Evolutionary conservation across 2,329 filamentous ascomycete species (phyloP).

Genomic region (Ophiostoma quercus): DNA sequence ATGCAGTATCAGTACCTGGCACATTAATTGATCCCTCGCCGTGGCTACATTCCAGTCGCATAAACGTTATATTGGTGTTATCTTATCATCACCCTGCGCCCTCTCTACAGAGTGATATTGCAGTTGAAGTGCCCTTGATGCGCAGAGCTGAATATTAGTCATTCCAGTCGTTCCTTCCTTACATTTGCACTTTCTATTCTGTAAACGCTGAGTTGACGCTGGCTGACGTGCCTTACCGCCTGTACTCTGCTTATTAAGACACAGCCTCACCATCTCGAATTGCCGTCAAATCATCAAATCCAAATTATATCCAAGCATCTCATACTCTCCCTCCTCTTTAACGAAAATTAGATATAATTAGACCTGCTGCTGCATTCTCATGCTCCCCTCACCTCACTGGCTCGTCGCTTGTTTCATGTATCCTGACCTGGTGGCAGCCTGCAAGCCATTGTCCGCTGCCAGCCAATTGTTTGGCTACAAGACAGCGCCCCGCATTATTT

Average conservation of each 20-base stretch:
- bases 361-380: slow-evolving; percentile 10
- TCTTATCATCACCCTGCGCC: background rate
- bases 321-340: background rate
- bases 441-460: slow-evolving; percentile 8
- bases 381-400: slow-evolving; percentile 20
- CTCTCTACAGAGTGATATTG: background rate
- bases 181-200: background rate
- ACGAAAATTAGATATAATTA: background rate
- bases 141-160: background rate
- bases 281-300: background rate
- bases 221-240: background rate
- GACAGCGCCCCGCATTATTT: background rate
- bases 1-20: background rate
- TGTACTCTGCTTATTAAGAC: slow-evolving; percentile 7
- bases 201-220: background rate
- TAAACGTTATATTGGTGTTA: background rate
- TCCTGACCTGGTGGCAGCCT: slow-evolving; percentile 25
- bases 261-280: background rate
- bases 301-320: background rate
- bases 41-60: background rate
- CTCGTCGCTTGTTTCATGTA: slow-evolving; percentile 34
- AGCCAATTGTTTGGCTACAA: slow-evolving; percentile 24
- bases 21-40: background rate
- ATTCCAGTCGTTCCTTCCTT: background rate
- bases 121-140: background rate